Evolutionary conservation across 1,139 yeast species (phyloP), one percentile per base, ranked within the genome.

Genomic region (Nakaseomyces sp.): DNA sequence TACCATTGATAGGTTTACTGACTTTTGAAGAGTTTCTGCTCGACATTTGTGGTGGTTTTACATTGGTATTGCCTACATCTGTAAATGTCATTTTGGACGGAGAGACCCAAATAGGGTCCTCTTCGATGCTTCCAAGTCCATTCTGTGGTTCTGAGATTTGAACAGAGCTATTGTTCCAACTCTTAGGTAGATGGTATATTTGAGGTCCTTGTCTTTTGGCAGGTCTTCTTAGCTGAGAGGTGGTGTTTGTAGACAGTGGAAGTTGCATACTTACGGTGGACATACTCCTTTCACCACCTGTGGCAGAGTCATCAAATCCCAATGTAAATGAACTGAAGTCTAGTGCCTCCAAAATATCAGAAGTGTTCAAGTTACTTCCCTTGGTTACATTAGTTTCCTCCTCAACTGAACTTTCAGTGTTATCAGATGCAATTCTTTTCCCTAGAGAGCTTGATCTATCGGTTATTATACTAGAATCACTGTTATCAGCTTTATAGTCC

Each of bases 61-160:
- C 31, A 3, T 45, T 37, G 9, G 43, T 20, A 22, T 29, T 50
- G 25, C 50, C 50, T n/a, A 51, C 12, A 40, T 56, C 57, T 40
- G 47, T 45, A 31, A 55, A 50, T 37, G 54, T 56, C 12, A 61
- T 39, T 44, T 61, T 61, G 39, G 61, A 56, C 3, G 66, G 65
- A 1, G 65, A 61, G 6, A 60, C 51, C 66, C 66, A 61, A 17
- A 60, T 53, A 3, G 64, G 60, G 26, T 60, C 64, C n/a, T 57
- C 58, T 3, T 50, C 56, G 15, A 32, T 18, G 18, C 24, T 32
- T 10, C 15, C 36, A 18, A 10, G 31, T 13, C 10, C 28, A 20
- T 22, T 22, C 16, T 12, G 10, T 35, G 17, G 13, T 7, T 35
- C 18, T 5, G 7, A 5, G 7, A 13, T 20, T 20, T 35, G 28